Conservation (phyloP, 306 rosid species). For the Hippophae rhamnoides region DNA sequence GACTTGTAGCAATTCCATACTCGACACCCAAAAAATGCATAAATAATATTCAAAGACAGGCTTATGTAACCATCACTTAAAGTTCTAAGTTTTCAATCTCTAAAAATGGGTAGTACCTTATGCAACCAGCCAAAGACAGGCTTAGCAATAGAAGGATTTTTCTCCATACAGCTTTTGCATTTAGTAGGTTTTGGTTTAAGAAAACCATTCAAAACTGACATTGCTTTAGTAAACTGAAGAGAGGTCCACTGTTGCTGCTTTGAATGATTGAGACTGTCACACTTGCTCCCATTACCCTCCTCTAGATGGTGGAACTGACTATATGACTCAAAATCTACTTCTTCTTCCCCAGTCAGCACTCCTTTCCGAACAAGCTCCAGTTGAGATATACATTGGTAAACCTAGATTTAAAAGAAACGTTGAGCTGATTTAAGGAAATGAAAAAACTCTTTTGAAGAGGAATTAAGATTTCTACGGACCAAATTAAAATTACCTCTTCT, state of each 20-base stretch:
- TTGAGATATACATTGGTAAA: constrained; percentile 39
- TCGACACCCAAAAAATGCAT: too few relatives aligned
- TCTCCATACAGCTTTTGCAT: constrained; percentile 38
- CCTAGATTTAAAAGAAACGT: constrained; percentile 29
- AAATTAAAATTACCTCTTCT: constrained; percentile 30
- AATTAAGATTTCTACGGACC: not conserved
- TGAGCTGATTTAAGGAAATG: not conserved
- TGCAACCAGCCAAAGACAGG: constrained; percentile 82
- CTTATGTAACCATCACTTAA: too few relatives aligned
- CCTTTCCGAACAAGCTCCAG: constrained; percentile 65
- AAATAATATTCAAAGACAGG: too few relatives aligned
- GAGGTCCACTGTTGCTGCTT: constrained; percentile 57
- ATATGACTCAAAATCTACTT: constrained; percentile 22
- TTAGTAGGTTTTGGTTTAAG: constrained; percentile 9
- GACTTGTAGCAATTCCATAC: too few relatives aligned
- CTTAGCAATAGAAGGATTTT: constrained; percentile 45
- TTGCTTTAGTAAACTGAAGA: constrained; percentile 63
- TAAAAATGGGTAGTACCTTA: constrained; percentile 28
- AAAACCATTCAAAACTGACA: constrained; percentile 44
- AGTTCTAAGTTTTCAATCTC: too few relatives aligned
- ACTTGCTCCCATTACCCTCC: constrained; percentile 19
- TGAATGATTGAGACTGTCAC: constrained; percentile 13
- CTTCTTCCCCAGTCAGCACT: constrained; percentile 46
- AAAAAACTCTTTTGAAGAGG: constrained; percentile 1
- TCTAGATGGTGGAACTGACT: constrained; percentile 15